Evolutionary conservation across 768 basidiomycete genomes (phyloP), one percentile per base, ranked within the genome.

Genomic region (Lentinula guzmanii): DNA sequence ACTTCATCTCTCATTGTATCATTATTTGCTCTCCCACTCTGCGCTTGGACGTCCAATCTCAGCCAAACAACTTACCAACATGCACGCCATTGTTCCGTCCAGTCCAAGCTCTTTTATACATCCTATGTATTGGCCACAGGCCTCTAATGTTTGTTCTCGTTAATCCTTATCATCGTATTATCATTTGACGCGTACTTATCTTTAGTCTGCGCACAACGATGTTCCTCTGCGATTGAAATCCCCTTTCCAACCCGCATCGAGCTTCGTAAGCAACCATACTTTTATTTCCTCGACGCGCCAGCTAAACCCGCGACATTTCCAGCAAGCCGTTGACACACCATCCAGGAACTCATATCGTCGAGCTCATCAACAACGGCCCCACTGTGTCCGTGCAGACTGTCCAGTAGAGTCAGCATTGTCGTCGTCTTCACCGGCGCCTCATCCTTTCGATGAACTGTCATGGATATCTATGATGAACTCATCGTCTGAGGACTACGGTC

Each of bases 381-480:
- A 76, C n/a, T 68, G 68, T 37, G 64, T 72, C n/a, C 77, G 76
- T 31, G 51, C 73, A 31, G 81, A 82, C 63, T 78, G 74, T 45
- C 72, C 71, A 33, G 59, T 77, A 61, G 74, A 77, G 45, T 65
- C 75, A 42, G 70, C 74, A 1, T 61, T 69, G 41, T 56, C 55
- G 3, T 56, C 55, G 4, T 56, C 55, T 21, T 45, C 55, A n/a
- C 65, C 28, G 28, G 28, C 28, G 28, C 28, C 76, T 51, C 39
- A 60, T 42, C 65, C 75, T 46, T 87, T 89, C 68, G 87, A 89
- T 73, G 75, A 78, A 31, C 79, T 90, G 9, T 85, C 87, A 4
- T 90, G 87, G 87, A 85, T 87, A 57, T 77, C 85, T 28, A 77
- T 82, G 7, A 73, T 89, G 54, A 83, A 89, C 56, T 62, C 72